A percentile compares a stretch with the other conserved stretches of the same genome.
Conservation (phyloP, 805 yeast genomes). For the Myxozyma sirexii region DNA sequence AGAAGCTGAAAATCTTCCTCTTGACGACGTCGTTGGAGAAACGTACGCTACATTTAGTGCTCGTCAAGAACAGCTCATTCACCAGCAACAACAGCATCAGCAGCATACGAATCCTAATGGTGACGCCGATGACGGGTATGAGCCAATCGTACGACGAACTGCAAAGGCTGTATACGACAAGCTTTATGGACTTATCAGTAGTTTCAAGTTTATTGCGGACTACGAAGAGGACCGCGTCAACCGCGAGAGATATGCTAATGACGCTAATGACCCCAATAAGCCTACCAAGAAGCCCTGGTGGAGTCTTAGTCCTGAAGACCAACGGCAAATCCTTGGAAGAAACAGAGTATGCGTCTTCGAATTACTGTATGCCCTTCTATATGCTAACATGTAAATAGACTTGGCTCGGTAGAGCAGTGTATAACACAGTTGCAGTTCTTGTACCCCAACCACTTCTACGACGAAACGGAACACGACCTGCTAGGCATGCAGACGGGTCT, state of each 20-base stretch:
- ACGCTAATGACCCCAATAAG: constrained; percentile 7
- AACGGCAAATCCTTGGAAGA: constrained; percentile 29
- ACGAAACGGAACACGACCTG: constrained; percentile 26
- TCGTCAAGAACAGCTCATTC: constrained; percentile 23
- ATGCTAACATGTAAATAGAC: constrained; percentile 11
- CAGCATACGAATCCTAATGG: neutral
- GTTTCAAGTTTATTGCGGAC: constrained; percentile 32
- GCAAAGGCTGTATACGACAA: constrained; percentile 33
- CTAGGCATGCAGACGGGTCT: constrained; percentile 16
- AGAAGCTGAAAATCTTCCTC: constrained; percentile 25
- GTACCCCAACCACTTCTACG: constrained; percentile 28
- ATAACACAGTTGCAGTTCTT: constrained; percentile 19
- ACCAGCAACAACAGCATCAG: constrained; percentile 16
- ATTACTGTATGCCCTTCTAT: neutral
- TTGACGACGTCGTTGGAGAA: constrained; percentile 31
- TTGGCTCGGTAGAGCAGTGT: constrained; percentile 25
- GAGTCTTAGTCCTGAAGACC: constrained; percentile 29
- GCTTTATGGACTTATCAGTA: constrained; percentile 24
- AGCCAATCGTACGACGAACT: constrained; percentile 18
- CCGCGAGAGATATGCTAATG: constrained; percentile 20
- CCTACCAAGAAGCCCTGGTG: constrained; percentile 30
- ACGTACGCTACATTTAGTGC: constrained; percentile 26
- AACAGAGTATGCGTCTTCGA: constrained; percentile 26
- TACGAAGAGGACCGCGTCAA: constrained; percentile 30
- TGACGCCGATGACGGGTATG: constrained; percentile 9